Evolutionary conservation across 371 early-diverging fungal species (phyloP).

Genomic region (Mucor velutinosus): DNA sequence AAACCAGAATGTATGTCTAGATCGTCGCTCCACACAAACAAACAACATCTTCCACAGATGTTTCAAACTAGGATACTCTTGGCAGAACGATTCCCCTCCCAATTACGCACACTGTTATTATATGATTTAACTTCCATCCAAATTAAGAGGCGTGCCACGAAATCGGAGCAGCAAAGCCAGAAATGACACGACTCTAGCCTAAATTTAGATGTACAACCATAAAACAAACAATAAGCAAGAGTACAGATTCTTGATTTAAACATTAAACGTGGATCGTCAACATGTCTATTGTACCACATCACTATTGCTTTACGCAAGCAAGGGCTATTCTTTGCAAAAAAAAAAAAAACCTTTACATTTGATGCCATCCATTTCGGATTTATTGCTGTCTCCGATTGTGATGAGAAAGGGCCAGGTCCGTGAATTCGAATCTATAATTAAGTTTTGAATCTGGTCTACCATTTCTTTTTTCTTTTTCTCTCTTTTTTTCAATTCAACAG

Average conservation of each 20-base stretch:
- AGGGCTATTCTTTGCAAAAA: neutral
- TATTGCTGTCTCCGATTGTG: neutral
- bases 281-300: neutral
- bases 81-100: neutral
- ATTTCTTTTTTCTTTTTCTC: neutral
- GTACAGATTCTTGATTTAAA: neutral
- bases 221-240: neutral
- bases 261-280: neutral
- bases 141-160: neutral
- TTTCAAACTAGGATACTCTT: neutral
- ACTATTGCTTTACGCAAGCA: neutral
- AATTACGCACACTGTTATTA: too few relatives aligned
- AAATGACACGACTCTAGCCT: neutral
- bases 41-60: too few relatives aligned
- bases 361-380: neutral
- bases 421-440: neutral
- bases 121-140: too few relatives aligned
- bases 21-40: too few relatives aligned
- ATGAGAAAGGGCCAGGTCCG: neutral
- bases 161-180: neutral
- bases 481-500: neutral
- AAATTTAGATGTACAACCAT: neutral
- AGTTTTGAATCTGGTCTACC: neutral
- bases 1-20: too few relatives aligned
- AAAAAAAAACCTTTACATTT: neutral